A percentile compares a stretch with the other conserved stretches of the same genome.
Conservation (phyloP, 2,329 filamentous ascomycete genomes). For the Daldinia sp. region DNA sequence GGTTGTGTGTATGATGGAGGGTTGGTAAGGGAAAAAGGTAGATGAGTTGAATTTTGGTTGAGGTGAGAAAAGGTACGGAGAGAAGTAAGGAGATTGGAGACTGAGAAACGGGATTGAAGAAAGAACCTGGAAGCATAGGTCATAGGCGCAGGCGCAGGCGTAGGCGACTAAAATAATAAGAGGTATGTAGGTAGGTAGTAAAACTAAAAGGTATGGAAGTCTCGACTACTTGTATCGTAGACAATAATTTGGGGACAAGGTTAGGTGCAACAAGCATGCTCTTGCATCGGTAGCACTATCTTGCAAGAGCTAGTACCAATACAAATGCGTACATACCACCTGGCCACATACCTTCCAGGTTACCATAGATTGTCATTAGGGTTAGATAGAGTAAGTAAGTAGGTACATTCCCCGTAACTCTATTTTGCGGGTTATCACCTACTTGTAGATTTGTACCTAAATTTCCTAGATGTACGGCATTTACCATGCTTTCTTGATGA, state of each 20-base stretch:
- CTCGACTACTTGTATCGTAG: conserved; percentile 16
- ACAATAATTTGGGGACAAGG: conserved; percentile 35
- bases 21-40: conserved; percentile 13
- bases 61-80: conserved; percentile 42
- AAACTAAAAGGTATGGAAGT: conserved; percentile 13
- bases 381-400: background rate
- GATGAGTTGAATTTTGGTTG: conserved; percentile 20
- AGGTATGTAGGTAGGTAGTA: background rate
- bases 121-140: conserved; percentile 32
- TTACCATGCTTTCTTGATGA: background rate
- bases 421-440: conserved; percentile 2
- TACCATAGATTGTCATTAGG: background rate
- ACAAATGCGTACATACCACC: conserved; percentile 8
- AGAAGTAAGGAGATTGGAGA: conserved; percentile 30
- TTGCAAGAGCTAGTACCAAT: conserved; percentile 38
- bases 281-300: conserved; percentile 34
- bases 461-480: background rate
- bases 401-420: conserved; percentile 9
- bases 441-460: background rate
- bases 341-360: too few relatives aligned
- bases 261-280: conserved; percentile 34
- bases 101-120: conserved; percentile 40
- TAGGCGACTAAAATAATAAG: conserved; percentile 20
- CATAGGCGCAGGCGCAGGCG: too few relatives aligned
- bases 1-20: conserved; percentile 31